Conservation (phyloP, 106 monocot species). For the Chionographis japonica region DNA sequence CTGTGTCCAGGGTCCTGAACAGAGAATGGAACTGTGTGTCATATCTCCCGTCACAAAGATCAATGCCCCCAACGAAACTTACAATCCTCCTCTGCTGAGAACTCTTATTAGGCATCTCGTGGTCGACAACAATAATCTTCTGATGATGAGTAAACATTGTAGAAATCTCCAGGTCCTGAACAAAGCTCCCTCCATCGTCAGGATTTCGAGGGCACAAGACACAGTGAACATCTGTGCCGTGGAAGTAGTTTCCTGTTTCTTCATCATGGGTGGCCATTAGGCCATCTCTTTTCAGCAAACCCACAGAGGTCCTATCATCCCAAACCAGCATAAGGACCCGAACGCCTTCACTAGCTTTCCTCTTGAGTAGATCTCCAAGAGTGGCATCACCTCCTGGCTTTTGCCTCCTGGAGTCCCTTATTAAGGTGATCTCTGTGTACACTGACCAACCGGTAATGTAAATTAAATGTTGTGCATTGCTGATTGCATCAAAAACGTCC, state of each 20-base stretch:
- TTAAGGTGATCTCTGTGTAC: conserved; percentile 35
- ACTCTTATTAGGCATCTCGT: conserved; percentile 32
- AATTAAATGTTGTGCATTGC: conserved; percentile 38
- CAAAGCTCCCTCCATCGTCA: conserved; percentile 36
- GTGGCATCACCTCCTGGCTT: conserved; percentile 47
- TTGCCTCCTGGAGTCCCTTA: conserved; percentile 32
- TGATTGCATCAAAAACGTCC: conserved; percentile 46
- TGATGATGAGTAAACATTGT: conserved; percentile 59
- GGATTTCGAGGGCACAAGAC: conserved; percentile 44
- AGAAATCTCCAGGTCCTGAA: conserved; percentile 42
- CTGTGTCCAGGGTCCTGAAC: conserved; percentile 43
- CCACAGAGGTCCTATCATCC: conserved; percentile 49
- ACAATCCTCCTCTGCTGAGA: conserved; percentile 45
- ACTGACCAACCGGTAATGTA: conserved; percentile 59
- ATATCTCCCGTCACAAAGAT: conserved; percentile 47
- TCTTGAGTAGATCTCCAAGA: conserved; percentile 46
- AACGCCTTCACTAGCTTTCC: conserved; percentile 44
- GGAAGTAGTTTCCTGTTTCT: conserved; percentile 37
- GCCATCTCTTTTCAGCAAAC: conserved; percentile 33
- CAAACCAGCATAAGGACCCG: conserved; percentile 51
- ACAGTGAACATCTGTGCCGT: conserved; percentile 27
- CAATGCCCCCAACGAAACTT: conserved; percentile 44
- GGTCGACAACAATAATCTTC: conserved; percentile 49
- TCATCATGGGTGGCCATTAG: conserved; percentile 50
- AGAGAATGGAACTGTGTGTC: conserved; percentile 49